Percentiles rank a stretch among this genome's conserved stretches.
These are phyloP conservation scores for Pichia cephalocereana DNA, from an alignment of 805 yeast species.

Conservation along the genomic window DNA sequence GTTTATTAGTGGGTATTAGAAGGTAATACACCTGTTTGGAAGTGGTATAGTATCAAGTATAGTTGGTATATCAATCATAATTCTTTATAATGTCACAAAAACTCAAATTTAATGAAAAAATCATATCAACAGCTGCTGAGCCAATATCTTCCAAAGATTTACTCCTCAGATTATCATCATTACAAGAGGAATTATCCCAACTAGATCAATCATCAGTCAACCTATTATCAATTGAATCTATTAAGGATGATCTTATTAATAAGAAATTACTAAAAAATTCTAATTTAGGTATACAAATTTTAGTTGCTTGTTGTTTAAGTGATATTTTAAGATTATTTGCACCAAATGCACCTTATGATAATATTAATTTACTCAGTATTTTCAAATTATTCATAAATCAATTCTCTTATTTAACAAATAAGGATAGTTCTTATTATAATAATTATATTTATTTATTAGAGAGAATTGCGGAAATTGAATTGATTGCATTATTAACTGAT, in stretches of 20 bases:
- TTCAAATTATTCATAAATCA: conserved; percentile 61
- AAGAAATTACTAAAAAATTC: conserved; percentile 51
- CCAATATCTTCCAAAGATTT: conserved; percentile 58
- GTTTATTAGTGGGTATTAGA: no score
- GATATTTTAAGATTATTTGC: conserved; percentile 74
- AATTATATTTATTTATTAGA: conserved; percentile 61
- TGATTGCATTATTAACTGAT: conserved; percentile 42
- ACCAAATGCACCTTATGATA: conserved; percentile 83
- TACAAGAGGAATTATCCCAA: conserved; percentile 55
- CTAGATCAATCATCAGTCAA: conserved; percentile 55
- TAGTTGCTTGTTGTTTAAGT: conserved; percentile 61
- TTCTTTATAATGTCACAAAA: no score
- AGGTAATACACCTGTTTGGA: no score
- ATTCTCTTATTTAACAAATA: conserved; percentile 40
- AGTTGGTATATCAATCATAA: no score
- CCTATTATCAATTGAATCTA: conserved; percentile 31
- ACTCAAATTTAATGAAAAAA: conserved; percentile 14
- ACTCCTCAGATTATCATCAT: conserved; percentile 41
- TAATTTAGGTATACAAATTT: conserved; percentile 62
- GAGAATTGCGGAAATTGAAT: conserved; percentile 63
- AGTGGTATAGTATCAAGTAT: no score
- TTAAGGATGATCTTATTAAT: conserved; percentile 45
- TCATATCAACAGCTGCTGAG: conserved; percentile 47
- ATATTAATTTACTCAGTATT: conserved; percentile 49
- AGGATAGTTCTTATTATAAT: conserved; percentile 50